phyloP scores from a whole-genome alignment of 139 green algal genomes.

The Coelastrella sp. region DNA sequence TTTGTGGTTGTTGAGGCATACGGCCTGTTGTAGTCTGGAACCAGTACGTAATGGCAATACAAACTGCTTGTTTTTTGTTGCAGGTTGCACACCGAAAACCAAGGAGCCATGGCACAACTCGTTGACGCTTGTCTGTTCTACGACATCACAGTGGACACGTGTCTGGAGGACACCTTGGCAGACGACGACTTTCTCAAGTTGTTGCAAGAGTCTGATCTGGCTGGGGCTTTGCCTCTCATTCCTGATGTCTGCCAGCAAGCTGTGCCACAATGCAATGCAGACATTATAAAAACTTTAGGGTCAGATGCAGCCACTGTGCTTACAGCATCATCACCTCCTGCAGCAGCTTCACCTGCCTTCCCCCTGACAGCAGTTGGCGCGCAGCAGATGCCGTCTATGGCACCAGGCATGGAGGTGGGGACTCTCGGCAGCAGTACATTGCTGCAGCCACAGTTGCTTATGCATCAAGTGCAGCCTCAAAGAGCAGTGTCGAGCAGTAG shows the following conservation, averaged over 20 bases:
- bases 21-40: too few species aligned
- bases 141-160: background rate
- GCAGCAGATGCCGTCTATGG: too few species aligned
- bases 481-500: constrained; percentile 14
- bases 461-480: background rate
- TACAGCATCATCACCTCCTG: too few species aligned
- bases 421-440: too few species aligned
- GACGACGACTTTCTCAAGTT: constrained; percentile 23
- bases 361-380: too few species aligned
- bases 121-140: background rate
- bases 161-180: background rate
- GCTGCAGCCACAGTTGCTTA: background rate
- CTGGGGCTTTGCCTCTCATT: background rate
- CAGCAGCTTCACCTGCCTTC: too few species aligned
- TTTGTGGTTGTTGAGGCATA: background rate
- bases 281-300: too few species aligned
- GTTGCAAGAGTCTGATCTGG: background rate
- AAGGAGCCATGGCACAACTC: background rate
- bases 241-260: background rate
- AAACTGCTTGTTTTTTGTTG: background rate
- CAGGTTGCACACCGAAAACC: background rate
- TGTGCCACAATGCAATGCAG: background rate
- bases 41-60: too few species aligned
- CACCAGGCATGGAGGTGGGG: too few species aligned
- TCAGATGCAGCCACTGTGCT: too few species aligned